A percentile compares a stretch with the other conserved stretches of the same genome.
Conservation (phyloP, 768 basidiomycete genomes). For the Leccinellum albellum region DNA sequence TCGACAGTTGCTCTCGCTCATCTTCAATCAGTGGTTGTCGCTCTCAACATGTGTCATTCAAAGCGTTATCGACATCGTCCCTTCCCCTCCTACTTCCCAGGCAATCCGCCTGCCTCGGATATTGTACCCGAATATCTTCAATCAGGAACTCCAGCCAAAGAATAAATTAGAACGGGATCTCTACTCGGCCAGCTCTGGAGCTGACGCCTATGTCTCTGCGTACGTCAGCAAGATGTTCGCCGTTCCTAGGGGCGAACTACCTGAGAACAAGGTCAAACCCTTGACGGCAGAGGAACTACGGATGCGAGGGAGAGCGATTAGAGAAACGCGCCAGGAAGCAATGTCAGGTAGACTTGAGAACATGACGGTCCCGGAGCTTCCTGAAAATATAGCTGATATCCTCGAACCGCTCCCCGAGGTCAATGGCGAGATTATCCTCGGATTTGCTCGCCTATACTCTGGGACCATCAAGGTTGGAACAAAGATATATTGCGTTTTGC, state of each 20-base stretch:
- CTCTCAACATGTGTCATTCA: conserved; percentile 92
- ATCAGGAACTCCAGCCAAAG: conserved; percentile 55
- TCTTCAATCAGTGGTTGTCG: conserved; percentile 95
- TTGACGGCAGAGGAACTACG: conserved; percentile 85
- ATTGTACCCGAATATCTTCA: conserved; percentile 77
- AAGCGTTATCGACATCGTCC: conserved; percentile 89
- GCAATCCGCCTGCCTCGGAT: conserved; percentile 83
- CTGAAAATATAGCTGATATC: background rate
- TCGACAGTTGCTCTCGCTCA: conserved; percentile 73
- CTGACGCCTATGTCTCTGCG: conserved; percentile 64
- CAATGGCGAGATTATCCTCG: conserved; percentile 69
- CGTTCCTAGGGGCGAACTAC: conserved; percentile 72
- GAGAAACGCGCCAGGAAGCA: conserved; percentile 37
- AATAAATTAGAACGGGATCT: conserved; percentile 83
- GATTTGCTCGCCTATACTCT: conserved; percentile 92
- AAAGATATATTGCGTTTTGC: conserved; percentile 70
- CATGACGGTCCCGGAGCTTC: conserved; percentile 2
- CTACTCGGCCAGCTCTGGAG: conserved; percentile 60
- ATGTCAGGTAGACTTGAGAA: conserved; percentile 23
- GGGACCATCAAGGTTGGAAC: conserved; percentile 71
- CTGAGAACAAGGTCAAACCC: conserved; percentile 76
- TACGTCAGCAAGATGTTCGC: conserved; percentile 99
- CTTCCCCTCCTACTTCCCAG: conserved; percentile 81
- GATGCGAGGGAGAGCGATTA: conserved; percentile 53
- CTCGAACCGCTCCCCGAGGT: background rate